phyloP scores from a whole-genome alignment of 768 basidiomycete genomes.

The Pulveroboletus sp. region DNA sequence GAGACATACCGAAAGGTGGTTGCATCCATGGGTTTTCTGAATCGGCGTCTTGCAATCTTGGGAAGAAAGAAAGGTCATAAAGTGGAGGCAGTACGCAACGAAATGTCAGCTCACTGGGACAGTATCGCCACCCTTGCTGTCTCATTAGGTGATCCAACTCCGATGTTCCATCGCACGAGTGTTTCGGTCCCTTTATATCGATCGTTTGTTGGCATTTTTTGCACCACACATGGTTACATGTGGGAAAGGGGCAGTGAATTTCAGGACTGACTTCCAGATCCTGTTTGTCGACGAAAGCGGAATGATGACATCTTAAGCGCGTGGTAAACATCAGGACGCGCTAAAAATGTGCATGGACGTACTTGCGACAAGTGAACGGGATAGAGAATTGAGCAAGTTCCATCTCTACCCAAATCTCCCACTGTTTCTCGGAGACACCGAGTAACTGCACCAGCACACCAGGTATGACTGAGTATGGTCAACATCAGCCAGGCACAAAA shows the following conservation, averaged over 20 bases:
- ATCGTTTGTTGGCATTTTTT: slow-evolving; percentile 50
- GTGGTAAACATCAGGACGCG: neutral
- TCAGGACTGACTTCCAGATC: slow-evolving; percentile 42
- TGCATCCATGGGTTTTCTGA: slow-evolving; percentile 51
- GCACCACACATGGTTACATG: slow-evolving; percentile 58
- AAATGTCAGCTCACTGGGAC: slow-evolving; percentile 43
- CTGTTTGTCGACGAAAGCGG: slow-evolving; percentile 48
- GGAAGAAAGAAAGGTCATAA: neutral
- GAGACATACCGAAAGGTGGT: slow-evolving; percentile 54
- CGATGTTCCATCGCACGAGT: slow-evolving; percentile 57
- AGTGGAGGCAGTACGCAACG: neutral
- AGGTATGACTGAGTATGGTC: slow-evolving; percentile 34
- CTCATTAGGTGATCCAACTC: slow-evolving; percentile 54
- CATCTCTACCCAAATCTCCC: slow-evolving; percentile 43
- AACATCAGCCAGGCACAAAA: neutral
- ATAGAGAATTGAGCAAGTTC: slow-evolving; percentile 43
- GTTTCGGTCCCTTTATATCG: slow-evolving; percentile 34
- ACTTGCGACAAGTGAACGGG: slow-evolving; percentile 50
- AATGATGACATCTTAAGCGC: slow-evolving; percentile 44
- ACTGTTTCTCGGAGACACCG: slow-evolving; percentile 45
- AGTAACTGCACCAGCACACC: slow-evolving; percentile 37
- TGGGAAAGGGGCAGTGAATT: slow-evolving; percentile 47
- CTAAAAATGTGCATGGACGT: slow-evolving; percentile 5
- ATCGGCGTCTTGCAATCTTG: slow-evolving; percentile 48
- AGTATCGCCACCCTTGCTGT: slow-evolving; percentile 58